These are phyloP conservation scores for Alternaria gaisen DNA, from an alignment of 2,329 filamentous ascomycete species.

Conservation along the genomic window DNA sequence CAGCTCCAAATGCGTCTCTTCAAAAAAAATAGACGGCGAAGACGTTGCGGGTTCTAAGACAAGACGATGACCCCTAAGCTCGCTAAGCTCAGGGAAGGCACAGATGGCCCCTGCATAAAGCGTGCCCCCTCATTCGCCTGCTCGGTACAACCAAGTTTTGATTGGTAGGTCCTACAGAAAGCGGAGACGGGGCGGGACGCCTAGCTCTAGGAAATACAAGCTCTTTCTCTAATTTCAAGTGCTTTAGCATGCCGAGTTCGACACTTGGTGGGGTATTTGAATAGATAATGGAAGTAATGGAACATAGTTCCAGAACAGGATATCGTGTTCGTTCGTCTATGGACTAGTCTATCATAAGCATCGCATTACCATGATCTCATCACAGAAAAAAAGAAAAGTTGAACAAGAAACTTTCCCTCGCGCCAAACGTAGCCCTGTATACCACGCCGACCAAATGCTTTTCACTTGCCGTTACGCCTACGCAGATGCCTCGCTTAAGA, in stretches of 20 bases:
- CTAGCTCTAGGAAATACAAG: not conserved
- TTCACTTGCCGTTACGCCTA: slow-evolving; percentile 22
- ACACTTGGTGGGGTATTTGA: not conserved
- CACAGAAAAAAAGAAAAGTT: slow-evolving; percentile 15
- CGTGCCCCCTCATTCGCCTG: not conserved
- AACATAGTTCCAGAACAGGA: slow-evolving; percentile 2
- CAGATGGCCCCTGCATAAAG: not conserved
- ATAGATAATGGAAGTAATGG: not conserved
- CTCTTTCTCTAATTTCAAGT: not conserved
- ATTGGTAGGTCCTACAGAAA: not conserved
- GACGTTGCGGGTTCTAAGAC: not conserved
- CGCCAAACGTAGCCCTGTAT: slow-evolving; percentile 17
- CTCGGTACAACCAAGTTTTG: not conserved
- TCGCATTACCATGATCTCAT: slow-evolving; percentile 37
- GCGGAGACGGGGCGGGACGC: not conserved
- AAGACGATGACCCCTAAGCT: not conserved
- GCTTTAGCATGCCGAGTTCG: not conserved
- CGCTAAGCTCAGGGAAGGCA: not conserved
- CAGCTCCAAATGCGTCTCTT: not conserved
- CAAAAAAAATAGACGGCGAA: not conserved
- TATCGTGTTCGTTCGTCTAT: slow-evolving; percentile 35
- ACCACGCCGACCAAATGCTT: slow-evolving; percentile 32
- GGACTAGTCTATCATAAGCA: slow-evolving; percentile 41
- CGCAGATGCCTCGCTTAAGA: slow-evolving; percentile 24
- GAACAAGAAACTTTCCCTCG: slow-evolving; percentile 14